Conservation (phyloP, 768 basidiomycete species). For the Calocybe gangraenosa region DNA sequence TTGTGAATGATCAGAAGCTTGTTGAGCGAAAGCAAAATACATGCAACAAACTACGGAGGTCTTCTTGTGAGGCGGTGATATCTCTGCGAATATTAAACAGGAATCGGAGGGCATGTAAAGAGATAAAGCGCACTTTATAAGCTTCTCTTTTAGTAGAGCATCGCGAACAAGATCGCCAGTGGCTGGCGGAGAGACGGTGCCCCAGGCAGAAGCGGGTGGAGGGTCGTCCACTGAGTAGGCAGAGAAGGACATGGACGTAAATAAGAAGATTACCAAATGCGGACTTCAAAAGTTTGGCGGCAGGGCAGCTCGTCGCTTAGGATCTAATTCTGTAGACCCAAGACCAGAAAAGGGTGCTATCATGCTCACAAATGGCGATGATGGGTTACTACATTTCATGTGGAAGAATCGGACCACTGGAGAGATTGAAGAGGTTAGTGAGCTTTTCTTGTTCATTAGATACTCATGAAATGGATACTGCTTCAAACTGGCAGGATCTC, state of each 20-base stretch:
- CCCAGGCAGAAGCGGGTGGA: conserved; percentile 43
- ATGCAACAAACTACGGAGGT: conserved; percentile 58
- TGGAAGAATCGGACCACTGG: conserved; percentile 74
- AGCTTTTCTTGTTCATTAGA: background rate
- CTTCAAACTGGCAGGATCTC: conserved; percentile 53
- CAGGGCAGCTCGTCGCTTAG: conserved; percentile 64
- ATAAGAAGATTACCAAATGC: conserved; percentile 11
- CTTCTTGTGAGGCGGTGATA: conserved; percentile 69
- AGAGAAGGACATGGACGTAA: conserved; percentile 40
- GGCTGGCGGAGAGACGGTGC: conserved; percentile 34
- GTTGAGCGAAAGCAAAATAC: background rate
- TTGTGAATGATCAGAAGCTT: background rate
- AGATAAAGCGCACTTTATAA: conserved; percentile 60
- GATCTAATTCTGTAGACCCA: conserved; percentile 66
- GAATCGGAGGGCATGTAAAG: background rate
- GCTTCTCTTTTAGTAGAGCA: conserved; percentile 70
- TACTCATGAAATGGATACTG: background rate
- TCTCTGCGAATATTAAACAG: conserved; percentile 46
- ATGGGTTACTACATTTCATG: conserved; percentile 71
- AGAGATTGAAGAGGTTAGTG: conserved; percentile 55
- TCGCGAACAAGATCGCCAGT: conserved; percentile 66
- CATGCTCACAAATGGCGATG: conserved; percentile 63
- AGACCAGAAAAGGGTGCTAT: conserved; percentile 71
- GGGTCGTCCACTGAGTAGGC: conserved; percentile 37
- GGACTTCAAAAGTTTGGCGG: conserved; percentile 49